Conservation (phyloP, 2,329 filamentous ascomycete genomes). For the Exophiala viscosa region DNA sequence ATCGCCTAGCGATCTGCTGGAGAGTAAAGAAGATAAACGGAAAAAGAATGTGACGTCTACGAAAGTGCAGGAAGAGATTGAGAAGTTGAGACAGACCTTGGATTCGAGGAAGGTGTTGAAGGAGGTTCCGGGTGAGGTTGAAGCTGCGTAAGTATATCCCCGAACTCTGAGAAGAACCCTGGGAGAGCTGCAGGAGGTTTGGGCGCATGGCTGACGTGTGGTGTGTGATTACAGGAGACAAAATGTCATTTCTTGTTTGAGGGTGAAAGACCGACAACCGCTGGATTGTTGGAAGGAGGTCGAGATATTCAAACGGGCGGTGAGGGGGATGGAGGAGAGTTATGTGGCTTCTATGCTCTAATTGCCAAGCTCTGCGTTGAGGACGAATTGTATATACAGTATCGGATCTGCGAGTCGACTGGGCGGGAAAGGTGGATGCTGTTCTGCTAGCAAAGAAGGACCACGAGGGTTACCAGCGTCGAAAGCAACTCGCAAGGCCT, state of each 20-base stretch:
- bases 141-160: constrained; percentile 51
- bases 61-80: constrained; percentile 56
- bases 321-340: constrained; percentile 75
- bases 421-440: background rate
- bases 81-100: constrained; percentile 47
- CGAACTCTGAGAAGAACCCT: background rate
- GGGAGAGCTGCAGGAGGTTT: background rate
- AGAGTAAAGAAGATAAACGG: constrained; percentile 21
- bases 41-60: constrained; percentile 30
- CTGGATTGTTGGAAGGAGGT: constrained; percentile 95
- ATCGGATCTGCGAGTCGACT: background rate
- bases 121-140: constrained; percentile 66
- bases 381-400: background rate
- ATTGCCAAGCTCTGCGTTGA: constrained; percentile 1
- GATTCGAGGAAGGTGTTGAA: constrained; percentile 58
- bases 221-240: constrained; percentile 45
- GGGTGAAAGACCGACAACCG: constrained; percentile 78
- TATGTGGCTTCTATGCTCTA: constrained; percentile 80
- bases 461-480: too few relatives aligned
- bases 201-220: background rate
- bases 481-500: too few relatives aligned
- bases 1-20: constrained; percentile 41
- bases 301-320: constrained; percentile 83
- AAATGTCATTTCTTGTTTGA: constrained; percentile 74
- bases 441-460: too few relatives aligned